Evolutionary conservation across 169 alveolate species (phyloP).

Genomic region (Babesia ovata): DNA sequence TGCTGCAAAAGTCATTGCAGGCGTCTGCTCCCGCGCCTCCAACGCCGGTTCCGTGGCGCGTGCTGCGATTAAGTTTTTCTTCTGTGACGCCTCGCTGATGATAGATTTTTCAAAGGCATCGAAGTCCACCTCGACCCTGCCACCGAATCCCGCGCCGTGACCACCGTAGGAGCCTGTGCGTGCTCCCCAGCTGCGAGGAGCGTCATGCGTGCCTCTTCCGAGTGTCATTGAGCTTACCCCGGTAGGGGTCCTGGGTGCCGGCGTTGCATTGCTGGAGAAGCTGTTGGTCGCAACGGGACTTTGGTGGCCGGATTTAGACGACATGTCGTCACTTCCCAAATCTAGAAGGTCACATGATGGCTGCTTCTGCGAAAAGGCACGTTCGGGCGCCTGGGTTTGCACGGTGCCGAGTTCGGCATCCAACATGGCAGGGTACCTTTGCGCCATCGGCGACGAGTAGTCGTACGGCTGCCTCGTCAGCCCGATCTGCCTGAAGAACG

Average conservation of each 20-base stretch:
- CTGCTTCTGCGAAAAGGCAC: not conserved
- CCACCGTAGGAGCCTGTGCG: not conserved
- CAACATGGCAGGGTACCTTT: conserved; percentile 35
- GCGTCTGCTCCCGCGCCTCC: conserved; percentile 7
- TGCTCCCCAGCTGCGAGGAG: not conserved
- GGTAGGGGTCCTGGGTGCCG: not conserved
- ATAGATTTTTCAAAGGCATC: conserved; percentile 37
- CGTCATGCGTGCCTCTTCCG: not conserved
- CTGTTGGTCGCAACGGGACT: not conserved
- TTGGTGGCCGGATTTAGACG: not conserved
- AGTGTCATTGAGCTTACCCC: conserved; percentile 3
- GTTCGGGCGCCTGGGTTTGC: not conserved
- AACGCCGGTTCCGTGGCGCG: not conserved
- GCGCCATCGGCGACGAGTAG: conserved; percentile 36
- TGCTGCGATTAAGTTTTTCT: conserved; percentile 7
- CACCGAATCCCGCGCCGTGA: conserved; percentile 13
- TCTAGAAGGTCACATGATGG: conserved; percentile 7
- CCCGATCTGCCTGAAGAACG: conserved; percentile 39
- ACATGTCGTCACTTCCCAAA: not conserved
- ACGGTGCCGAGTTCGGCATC: conserved; percentile 43
- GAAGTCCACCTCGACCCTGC: conserved; percentile 29
- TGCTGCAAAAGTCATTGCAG: conserved; percentile 6
- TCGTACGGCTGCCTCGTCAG: conserved; percentile 33
- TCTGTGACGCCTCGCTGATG: conserved; percentile 16
- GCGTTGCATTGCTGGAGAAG: not conserved